These are phyloP conservation scores for Eimeria acervulina DNA, from an alignment of 169 alveolate genomes.

Conservation along the genomic window DNA sequence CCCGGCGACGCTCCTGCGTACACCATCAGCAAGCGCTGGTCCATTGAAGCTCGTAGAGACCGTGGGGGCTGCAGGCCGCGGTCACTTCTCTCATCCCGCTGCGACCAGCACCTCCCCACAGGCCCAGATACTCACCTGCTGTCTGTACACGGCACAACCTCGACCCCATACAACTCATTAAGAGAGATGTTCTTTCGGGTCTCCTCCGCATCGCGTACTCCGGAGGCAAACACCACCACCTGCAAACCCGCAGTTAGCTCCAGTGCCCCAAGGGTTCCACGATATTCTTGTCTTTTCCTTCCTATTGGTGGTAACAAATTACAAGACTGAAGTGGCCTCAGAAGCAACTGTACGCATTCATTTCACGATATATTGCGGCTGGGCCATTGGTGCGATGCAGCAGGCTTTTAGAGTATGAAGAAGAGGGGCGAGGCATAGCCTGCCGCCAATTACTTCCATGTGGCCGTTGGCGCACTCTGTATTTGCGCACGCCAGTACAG, in stretches of 20 bases:
- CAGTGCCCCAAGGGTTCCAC: not conserved
- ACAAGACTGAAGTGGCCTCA: not conserved
- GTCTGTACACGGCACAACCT: constrained; percentile 64
- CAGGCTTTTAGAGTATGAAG: no score
- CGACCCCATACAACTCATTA: not conserved
- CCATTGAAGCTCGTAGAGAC: not conserved
- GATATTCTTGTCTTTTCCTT: not conserved
- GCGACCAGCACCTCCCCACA: not conserved
- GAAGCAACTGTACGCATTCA: not conserved
- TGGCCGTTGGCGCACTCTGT: not conserved
- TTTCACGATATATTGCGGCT: not conserved
- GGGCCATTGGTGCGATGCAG: no score
- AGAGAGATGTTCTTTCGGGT: constrained; percentile 23
- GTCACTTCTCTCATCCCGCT: not conserved
- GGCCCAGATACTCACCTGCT: not conserved
- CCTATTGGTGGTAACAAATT: not conserved
- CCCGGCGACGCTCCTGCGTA: constrained; percentile 9
- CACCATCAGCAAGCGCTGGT: not conserved
- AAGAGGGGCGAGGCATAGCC: no score
- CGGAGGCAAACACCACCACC: constrained; percentile 56
- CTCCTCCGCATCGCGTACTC: constrained; percentile 56
- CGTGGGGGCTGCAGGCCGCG: not conserved
- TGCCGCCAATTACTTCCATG: no score
- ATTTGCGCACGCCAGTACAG: not conserved
- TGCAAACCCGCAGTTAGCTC: not conserved